Base-by-base conservation (phyloP, 345 rosid genomes). In the Hibiscus trionum region DNA sequence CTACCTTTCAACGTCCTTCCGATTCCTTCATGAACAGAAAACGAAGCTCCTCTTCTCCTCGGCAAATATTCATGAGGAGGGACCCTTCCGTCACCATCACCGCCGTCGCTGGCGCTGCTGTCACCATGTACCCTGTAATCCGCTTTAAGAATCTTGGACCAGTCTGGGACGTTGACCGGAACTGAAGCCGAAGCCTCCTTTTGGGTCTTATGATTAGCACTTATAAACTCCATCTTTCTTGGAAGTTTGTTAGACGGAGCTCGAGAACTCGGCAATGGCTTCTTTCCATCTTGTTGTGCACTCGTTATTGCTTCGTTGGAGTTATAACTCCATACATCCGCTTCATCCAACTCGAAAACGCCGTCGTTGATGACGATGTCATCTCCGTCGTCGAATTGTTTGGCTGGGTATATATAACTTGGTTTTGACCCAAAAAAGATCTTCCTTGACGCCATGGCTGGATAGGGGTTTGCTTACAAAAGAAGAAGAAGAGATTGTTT, bases 91-190 rank as follows among this genome's bases (percentile, higher is more conserved):
- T 81, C 70, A 31, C 11, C 56, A 1, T 76, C 75, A 0, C 70
- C 79, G 9, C 4, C 61, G 2, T n/a, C 72, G 0, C 24, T 27
- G 7, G 7, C 67, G 15, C 17, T 81, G 19, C 75, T 77, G 61
- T 72, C 57, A 2, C 71, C 78, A 21, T 82, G 85, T 31, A 77
- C 75, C 27, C 59, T 70, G 55, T 84, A 71, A 37, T 80, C 87
- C 14, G 77, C 82, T 67, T 79, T 86, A 4, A 88, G 75, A 69
- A 89, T 88, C 88, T 85, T 80, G 7, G 97, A 89, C 97, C 97
- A 91, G 50, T 91, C 97, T 1, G 95, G 97, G 11, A 89, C 71
- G 75, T 78, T 91, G 71, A 91, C 84, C 49, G 97, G 94, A 33
- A 91, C 0, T 21, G 94, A 91, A 50, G 88, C 82, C 29, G 87